These are phyloP conservation scores for Eucalyptus erythrocorys DNA, from an alignment of 345 rosid genomes.

Conservation along the genomic window DNA sequence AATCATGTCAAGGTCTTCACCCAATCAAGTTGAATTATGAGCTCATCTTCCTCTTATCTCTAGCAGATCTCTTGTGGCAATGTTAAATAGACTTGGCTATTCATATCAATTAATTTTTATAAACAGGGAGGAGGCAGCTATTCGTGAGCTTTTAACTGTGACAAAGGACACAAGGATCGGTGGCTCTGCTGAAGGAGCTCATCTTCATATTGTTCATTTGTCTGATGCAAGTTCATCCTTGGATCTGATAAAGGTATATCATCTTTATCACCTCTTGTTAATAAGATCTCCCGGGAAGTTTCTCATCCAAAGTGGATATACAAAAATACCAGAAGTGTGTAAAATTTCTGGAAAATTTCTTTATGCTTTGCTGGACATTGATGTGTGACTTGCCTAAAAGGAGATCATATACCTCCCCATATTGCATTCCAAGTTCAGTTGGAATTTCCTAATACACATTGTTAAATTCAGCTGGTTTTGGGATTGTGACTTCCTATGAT, in stretches of 20 bases:
- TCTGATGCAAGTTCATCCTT: conserved; percentile 81
- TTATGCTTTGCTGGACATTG: background rate
- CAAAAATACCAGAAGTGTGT: background rate
- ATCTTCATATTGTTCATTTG: conserved; percentile 88
- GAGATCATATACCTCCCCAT: background rate
- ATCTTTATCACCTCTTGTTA: background rate
- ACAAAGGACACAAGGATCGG: conserved; percentile 58
- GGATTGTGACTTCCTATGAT: background rate
- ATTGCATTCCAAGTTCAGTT: background rate
- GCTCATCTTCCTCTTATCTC: background rate
- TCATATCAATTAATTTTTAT: background rate
- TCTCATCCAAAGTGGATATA: background rate
- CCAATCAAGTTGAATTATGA: background rate
- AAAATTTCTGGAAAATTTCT: background rate
- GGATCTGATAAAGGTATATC: conserved; percentile 54
- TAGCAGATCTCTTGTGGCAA: background rate
- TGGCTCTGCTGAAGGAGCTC: conserved; percentile 88
- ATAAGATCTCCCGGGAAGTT: background rate
- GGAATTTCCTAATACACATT: background rate
- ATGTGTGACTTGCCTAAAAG: background rate
- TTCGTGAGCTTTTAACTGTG: conserved; percentile 51
- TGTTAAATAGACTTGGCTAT: background rate
- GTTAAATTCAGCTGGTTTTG: background rate
- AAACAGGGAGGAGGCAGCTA: conserved; percentile 88
- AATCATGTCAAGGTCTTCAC: background rate